Percentiles rank a stretch among this genome's conserved stretches.
phyloP scores from a whole-genome alignment of 2,329 filamentous ascomycete species.

The Fusarium tjaetaba region DNA sequence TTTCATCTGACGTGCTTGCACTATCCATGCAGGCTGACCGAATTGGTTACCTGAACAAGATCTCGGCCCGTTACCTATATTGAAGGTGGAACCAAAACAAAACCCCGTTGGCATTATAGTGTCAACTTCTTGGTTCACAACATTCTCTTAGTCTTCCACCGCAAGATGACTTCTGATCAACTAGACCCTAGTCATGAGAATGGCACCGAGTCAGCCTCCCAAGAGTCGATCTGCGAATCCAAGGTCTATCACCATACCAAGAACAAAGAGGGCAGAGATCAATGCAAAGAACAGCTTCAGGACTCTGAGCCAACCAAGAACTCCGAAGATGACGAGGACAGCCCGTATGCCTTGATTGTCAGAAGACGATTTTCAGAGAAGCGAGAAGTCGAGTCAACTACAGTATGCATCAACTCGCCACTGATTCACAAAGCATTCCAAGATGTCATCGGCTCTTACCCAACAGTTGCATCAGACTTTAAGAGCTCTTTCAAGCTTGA shows the following conservation, averaged over 20 bases:
- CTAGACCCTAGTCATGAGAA: background rate
- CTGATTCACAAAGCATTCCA: background rate
- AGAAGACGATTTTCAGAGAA: background rate
- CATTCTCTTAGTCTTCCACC: background rate
- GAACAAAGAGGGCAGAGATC: background rate
- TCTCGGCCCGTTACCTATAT: background rate
- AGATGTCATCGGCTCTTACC: background rate
- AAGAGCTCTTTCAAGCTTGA: background rate
- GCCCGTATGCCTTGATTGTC: background rate
- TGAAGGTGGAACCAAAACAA: background rate
- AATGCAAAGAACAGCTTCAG: background rate
- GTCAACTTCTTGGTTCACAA: fast-evolving
- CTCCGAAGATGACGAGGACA: background rate
- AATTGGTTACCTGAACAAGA: background rate
- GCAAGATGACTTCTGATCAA: background rate
- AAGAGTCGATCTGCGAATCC: background rate
- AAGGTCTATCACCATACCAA: background rate
- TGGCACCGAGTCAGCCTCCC: background rate
- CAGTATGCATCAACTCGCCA: background rate
- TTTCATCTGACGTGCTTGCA: background rate
- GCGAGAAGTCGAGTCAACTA: background rate
- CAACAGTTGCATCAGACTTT: background rate
- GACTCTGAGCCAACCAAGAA: background rate
- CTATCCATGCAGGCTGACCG: background rate
- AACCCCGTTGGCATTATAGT: background rate